Evolutionary conservation across 306 rosid genomes (phyloP).

Genomic region (Quercus aquifolioides): DNA sequence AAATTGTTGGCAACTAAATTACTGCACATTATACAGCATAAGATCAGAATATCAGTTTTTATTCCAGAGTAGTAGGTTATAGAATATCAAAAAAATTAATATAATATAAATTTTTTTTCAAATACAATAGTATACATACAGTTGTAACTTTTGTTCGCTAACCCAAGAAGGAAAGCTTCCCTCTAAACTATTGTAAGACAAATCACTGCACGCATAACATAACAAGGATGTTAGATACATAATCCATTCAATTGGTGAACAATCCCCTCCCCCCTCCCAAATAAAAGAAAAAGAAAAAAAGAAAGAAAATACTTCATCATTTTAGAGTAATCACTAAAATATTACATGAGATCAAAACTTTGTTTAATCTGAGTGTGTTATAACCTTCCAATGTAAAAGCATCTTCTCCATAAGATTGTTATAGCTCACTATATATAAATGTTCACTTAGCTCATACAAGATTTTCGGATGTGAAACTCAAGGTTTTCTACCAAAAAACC

Average conservation of each 20-base stretch:
- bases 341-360: neutral
- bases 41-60: constrained; percentile 15
- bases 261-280: neutral
- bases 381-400: neutral
- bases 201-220: constrained; percentile 58
- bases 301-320: neutral
- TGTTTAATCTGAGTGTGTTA: neutral
- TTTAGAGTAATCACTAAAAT: neutral
- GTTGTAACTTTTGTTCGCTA: constrained; percentile 35
- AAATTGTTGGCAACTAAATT: constrained; percentile 80
- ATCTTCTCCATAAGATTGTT: neutral
- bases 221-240: neutral
- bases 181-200: constrained; percentile 68
- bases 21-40: constrained; percentile 39
- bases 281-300: neutral
- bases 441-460: neutral
- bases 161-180: constrained; percentile 86
- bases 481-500: neutral
- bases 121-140: constrained; percentile 40
- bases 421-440: neutral
- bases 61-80: neutral
- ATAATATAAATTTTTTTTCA: neutral
- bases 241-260: neutral
- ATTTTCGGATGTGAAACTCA: neutral
- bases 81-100: neutral